phyloP scores from a whole-genome alignment of 257 asterid genomes.

The Prunella vulgaris region DNA sequence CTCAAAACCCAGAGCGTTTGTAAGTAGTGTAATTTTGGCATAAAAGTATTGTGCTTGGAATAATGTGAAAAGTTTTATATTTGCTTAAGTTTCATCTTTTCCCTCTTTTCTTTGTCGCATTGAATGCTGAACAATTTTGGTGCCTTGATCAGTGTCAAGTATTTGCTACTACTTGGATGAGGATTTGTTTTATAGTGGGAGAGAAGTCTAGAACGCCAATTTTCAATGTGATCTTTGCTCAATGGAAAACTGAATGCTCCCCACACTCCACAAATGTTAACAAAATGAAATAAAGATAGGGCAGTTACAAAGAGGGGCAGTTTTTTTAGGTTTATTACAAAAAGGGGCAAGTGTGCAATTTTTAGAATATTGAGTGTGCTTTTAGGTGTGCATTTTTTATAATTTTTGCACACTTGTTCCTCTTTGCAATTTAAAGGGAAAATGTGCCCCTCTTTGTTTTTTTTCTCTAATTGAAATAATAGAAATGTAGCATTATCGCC shows the following conservation, averaged over 20 bases:
- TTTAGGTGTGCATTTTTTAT: too few species aligned
- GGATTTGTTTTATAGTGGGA: neutral
- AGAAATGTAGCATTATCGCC: neutral
- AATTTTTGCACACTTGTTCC: too few species aligned
- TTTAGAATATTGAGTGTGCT: too few species aligned
- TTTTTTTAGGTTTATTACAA: too few species aligned
- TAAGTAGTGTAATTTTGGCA: slow-evolving; percentile 8
- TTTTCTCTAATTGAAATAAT: too few species aligned
- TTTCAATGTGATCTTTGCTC: neutral
- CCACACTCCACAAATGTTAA: neutral
- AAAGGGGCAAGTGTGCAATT: too few species aligned
- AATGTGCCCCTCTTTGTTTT: too few species aligned
- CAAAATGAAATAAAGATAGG: neutral
- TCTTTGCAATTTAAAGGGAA: too few species aligned
- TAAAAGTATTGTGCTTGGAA: slow-evolving; percentile 15
- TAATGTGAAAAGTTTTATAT: slow-evolving; percentile 4
- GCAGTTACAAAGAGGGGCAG: too few species aligned
- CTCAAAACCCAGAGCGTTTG: slow-evolving; percentile 9
- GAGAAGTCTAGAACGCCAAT: slow-evolving; percentile 1
- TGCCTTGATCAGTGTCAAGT: slow-evolving; percentile 3
- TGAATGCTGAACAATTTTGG: too few species aligned
- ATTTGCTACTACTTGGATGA: neutral
- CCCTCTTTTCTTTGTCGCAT: neutral
- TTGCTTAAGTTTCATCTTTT: neutral
- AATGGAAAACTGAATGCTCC: neutral